Evolutionary conservation across 768 basidiomycete genomes (phyloP).

Genomic region (Suillus hirtellus): DNA sequence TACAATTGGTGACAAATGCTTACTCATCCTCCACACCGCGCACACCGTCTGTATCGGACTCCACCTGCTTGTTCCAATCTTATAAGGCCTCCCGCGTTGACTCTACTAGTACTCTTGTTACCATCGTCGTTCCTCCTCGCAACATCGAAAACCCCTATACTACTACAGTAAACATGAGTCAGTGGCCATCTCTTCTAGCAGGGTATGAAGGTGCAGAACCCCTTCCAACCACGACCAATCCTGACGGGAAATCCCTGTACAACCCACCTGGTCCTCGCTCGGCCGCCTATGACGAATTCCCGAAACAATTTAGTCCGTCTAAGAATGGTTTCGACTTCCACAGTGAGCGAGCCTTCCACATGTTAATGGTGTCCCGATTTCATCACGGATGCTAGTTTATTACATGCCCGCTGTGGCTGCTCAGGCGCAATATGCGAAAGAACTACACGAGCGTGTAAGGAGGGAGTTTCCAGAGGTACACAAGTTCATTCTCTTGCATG

Average conservation of each 20-base stretch:
- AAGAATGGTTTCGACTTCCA: slow-evolving; percentile 76
- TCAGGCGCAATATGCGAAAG: slow-evolving; percentile 49
- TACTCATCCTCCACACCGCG: too few species aligned
- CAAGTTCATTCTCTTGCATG: slow-evolving; percentile 9
- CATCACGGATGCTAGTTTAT: slow-evolving; percentile 47
- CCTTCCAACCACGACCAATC: slow-evolving; percentile 45
- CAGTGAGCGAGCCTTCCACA: slow-evolving; percentile 40
- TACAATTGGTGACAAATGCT: too few species aligned
- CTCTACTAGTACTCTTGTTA: neutral
- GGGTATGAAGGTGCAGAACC: slow-evolving; percentile 42
- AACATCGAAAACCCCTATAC: neutral
- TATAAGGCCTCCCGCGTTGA: neutral
- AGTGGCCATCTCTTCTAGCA: slow-evolving; percentile 36
- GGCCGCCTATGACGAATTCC: slow-evolving; percentile 53
- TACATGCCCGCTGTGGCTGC: slow-evolving; percentile 49
- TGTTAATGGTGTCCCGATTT: neutral
- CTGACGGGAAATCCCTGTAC: slow-evolving; percentile 57
- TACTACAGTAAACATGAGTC: neutral
- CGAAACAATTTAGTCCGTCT: slow-evolving; percentile 49
- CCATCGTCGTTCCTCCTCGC: slow-evolving; percentile 2
- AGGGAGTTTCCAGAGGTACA: slow-evolving; percentile 69
- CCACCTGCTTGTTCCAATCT: neutral
- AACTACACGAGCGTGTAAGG: slow-evolving; percentile 58
- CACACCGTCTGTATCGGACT: too few species aligned
- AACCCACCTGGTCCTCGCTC: slow-evolving; percentile 51